Conservation (phyloP, 148 eudicot genomes). For the Camellia granthamiana region DNA sequence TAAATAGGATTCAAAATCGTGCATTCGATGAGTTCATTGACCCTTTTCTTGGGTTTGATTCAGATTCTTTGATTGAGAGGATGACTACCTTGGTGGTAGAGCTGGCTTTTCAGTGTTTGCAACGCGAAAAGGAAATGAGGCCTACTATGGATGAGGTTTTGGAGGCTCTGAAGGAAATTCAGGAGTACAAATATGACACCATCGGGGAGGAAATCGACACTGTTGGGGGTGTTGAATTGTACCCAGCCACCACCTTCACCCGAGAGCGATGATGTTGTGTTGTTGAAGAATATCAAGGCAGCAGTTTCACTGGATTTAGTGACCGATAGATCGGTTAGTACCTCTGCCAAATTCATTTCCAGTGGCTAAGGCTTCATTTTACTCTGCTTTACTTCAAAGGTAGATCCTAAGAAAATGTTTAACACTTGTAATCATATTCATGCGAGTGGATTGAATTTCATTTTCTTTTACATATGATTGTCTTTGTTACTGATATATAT, state of each 20-base stretch:
- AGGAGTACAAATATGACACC: constrained; percentile 7
- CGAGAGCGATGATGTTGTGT: constrained; percentile 29
- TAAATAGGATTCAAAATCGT: constrained; percentile 22
- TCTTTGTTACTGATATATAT: not conserved
- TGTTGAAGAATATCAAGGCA: constrained; percentile 26
- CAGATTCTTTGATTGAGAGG: constrained; percentile 23
- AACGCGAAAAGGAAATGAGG: constrained; percentile 27
- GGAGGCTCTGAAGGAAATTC: constrained; percentile 12
- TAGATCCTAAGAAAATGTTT: not conserved
- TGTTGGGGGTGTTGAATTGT: not conserved
- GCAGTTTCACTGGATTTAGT: constrained; percentile 39
- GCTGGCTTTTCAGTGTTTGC: constrained; percentile 37
- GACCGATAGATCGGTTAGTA: constrained; percentile 10
- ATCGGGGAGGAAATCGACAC: constrained; percentile 6
- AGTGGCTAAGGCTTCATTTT: not conserved
- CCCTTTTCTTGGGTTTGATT: constrained; percentile 27
- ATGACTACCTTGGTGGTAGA: constrained; percentile 31
- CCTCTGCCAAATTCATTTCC: not conserved
- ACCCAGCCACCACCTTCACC: constrained; percentile 19
- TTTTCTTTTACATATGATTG: not conserved
- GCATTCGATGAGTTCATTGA: constrained; percentile 29
- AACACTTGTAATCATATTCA: not conserved
- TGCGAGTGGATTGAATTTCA: not conserved
- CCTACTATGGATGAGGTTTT: constrained; percentile 35
- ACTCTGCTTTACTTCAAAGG: not conserved